Evolutionary conservation across 495 filamentous ascomycete species (phyloP).

Genomic region (Podospora comata): DNA sequence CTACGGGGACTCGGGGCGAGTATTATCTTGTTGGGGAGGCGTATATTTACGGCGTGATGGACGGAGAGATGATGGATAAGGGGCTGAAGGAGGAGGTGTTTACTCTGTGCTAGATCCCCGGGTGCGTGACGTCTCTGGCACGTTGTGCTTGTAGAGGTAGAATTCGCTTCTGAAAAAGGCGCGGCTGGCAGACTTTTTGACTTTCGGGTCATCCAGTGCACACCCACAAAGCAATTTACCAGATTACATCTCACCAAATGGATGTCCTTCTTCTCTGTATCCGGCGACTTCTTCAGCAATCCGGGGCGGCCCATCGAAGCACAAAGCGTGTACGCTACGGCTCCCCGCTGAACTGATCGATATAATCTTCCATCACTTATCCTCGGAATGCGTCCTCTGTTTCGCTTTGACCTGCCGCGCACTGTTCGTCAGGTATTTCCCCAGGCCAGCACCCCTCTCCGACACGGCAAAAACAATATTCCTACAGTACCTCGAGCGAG

Average conservation of each 20-base stretch:
- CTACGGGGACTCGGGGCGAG: background rate
- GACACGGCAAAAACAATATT: background rate
- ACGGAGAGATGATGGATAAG: background rate
- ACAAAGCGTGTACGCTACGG: background rate
- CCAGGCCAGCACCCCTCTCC: background rate
- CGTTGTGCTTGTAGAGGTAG: too few species aligned
- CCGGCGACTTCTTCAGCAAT: background rate
- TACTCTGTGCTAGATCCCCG: background rate
- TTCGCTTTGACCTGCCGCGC: background rate
- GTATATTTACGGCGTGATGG: background rate
- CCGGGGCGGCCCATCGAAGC: background rate
- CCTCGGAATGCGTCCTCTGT: background rate
- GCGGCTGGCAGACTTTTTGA: background rate
- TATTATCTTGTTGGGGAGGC: slow-evolving; percentile 1
- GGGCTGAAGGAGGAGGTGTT: background rate
- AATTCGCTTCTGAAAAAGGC: too few species aligned
- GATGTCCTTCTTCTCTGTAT: background rate
- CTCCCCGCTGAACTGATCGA: background rate
- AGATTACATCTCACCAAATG: background rate
- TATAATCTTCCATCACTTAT: background rate
- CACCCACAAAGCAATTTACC: background rate
- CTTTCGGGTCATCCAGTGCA: background rate
- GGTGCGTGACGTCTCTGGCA: too few species aligned
- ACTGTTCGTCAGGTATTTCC: background rate
- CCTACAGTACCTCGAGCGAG: background rate